Evolutionary conservation across 2,329 filamentous ascomycete species (phyloP), one percentile per base, ranked within the genome.

Genomic region (Paecilomyces sp.): DNA sequence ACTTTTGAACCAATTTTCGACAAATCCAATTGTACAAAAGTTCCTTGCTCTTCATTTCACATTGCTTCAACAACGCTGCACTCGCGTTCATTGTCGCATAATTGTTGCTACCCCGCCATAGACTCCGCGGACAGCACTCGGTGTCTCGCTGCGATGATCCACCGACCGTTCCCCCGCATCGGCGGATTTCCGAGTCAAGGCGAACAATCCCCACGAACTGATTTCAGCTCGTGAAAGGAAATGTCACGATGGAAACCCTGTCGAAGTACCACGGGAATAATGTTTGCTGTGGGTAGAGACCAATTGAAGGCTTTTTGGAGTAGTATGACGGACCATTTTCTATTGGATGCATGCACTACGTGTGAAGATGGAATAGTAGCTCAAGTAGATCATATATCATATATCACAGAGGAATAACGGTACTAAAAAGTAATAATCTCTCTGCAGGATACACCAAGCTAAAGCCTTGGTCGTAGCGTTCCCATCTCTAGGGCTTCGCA

Each of bases 61-160:
- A 47, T 47, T 5, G 15, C 18, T 2, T 3, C 15, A 47, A 18
- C 36, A 2, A 47, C n/a, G 13, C n/a, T 47, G 15, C 8, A 18
- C 36, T 47, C 36, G 2, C 36, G 22, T 15, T 18, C 15, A 7
- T 18, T 47, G 13, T 8, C 15, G 13, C 15, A 18, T 47, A 47
- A 47, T 47, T 47, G n/a, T 9, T 47, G 55, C 52, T 25, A 55
- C 57, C 61, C 59, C 59, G 54, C 55, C 25, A 31, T 13, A 53
- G 28, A 58, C 58, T 50, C 58, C 13, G 6, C 22, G 22, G 51
- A n/a, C 13, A 30, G 22, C 11, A 25, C 69, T 66, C 68, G 69
- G 51, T 2, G 9, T 57, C 60, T 72, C 70, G 71, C 64, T 66
- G 53, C 63, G 67, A 69, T 73, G 66, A 67, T 72, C 15, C 58